Evolutionary conservation across 352 stramenopile genomes (phyloP), one percentile per base, ranked within the genome.

Genomic region (Thraustochytrium striatum): DNA sequence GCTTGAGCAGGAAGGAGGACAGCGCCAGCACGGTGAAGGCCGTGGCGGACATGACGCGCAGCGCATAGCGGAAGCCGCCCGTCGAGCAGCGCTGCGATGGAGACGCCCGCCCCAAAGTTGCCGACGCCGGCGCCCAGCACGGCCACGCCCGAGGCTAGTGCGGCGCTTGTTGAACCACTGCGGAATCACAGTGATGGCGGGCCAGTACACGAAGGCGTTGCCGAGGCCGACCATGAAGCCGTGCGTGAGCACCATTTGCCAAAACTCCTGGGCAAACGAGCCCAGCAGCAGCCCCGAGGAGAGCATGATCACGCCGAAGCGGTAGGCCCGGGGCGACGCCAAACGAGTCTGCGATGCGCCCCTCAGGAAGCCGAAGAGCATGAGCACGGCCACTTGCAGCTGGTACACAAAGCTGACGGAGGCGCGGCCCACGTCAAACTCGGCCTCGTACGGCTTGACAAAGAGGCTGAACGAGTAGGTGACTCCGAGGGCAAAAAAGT

Each of bases 91-190:
- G 41, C 41, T 43, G 58, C 65, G 21, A 75, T 43, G 25, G 61
- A 39, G 28, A 75, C 52, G 44, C 30, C 65, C 65, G 9, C 44
- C 65, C 65, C 65, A 30, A 75, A 75, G 47, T 75, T 75, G 3
- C 65, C 65, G 50, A 75, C 68, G 35, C 65, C 65, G n/a, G 32
- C 44, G 44, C 65, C 65, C 30, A 75, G 52, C 1, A 75, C 65
- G 1, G 43, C 43, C n/a, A 75, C 39, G n/a, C 30, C 65, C 65
- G 5, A 75, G 65, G 0, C 41, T 43, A 11, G 44, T 43, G 21
- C 65, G 28, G 11, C 65, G 65, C 28, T 75, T 75, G 9, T 75
- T 43, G 39, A 75, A 75, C 65, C 65, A 75, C 65, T 61, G 58
- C 16, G 65, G 65, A 19, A 75, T 16, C 35, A 75, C 65, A 32